Conservation (phyloP, 139 green algal genomes). For the Chlamydomonas asymmetrica region DNA sequence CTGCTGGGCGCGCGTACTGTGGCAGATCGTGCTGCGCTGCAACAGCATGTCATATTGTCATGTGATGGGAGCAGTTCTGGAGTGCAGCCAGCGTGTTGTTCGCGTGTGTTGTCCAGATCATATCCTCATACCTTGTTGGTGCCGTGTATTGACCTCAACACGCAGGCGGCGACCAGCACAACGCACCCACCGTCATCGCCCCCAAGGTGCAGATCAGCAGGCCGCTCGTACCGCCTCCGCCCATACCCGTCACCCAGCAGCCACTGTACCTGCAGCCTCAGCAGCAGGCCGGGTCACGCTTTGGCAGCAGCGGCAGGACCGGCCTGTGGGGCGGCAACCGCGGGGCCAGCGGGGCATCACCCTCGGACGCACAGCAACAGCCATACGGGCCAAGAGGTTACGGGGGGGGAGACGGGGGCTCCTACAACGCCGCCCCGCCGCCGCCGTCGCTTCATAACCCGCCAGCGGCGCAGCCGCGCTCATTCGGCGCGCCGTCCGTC, state of each 20-base stretch:
- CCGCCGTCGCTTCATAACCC: constrained; percentile 14
- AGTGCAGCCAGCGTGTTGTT: background rate
- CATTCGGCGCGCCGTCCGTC: background rate
- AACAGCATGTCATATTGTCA: background rate
- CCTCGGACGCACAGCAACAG: background rate
- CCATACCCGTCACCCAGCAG: constrained; percentile 59
- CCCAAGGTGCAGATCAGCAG: constrained; percentile 38
- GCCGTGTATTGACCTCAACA: background rate
- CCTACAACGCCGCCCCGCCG: constrained; percentile 2
- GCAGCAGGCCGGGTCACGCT: constrained; percentile 3
- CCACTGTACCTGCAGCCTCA: constrained; percentile 65
- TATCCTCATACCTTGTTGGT: background rate
- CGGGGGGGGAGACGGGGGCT: background rate
- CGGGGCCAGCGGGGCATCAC: background rate
- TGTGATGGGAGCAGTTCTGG: too few species aligned
- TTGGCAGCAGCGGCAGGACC: constrained; percentile 13
- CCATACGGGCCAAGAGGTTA: background rate
- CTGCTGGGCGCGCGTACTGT: background rate
- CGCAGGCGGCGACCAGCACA: constrained; percentile 42
- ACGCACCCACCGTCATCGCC: constrained; percentile 61
- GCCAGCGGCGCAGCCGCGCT: constrained; percentile 5
- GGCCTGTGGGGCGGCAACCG: constrained; percentile 4
- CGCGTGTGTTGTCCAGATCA: background rate
- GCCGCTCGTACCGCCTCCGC: constrained; percentile 39
- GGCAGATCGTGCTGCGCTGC: background rate